A percentile compares a stretch with the other conserved stretches of the same genome.
Evolutionary conservation across 1,139 yeast species (phyloP).

Genomic region (Torulaspora pretoriensis): DNA sequence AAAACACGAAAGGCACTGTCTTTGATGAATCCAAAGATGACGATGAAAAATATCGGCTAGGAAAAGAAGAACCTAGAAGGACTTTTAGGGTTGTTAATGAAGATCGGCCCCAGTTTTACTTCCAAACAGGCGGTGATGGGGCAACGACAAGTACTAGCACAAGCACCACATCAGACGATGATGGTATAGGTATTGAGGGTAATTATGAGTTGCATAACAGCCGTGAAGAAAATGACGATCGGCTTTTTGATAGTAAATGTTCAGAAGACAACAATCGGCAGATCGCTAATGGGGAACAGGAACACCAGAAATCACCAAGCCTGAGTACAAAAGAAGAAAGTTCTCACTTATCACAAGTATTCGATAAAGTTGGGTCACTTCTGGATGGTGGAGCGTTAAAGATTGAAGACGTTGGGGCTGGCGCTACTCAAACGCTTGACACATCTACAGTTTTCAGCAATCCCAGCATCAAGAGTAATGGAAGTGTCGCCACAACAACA

Average conservation of each 20-base stretch:
- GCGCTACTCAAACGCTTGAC: not conserved
- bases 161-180: constrained; percentile 16
- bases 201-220: not conserved
- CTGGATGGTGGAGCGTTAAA: constrained; percentile 4
- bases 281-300: not conserved
- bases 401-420: not conserved
- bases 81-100: constrained; percentile 34
- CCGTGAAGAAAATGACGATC: not conserved
- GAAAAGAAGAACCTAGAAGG: constrained; percentile 12
- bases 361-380: constrained; percentile 1
- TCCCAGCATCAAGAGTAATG: constrained; percentile 11
- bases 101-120: constrained; percentile 29
- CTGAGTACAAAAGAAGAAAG: not conserved
- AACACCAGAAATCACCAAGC: not conserved
- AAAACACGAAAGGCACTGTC: not conserved
- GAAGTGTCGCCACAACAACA: constrained; percentile 11
- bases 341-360: not conserved
- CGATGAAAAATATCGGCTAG: not conserved
- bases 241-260: not conserved
- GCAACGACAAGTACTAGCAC: constrained; percentile 10
- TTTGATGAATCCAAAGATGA: not conserved
- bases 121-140: constrained; percentile 19
- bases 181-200: constrained; percentile 8
- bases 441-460: constrained; percentile 1
- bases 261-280: not conserved